A percentile compares a stretch with the other conserved stretches of the same genome.
Evolutionary conservation across 164 flowering plant genomes (phyloP).

Genomic region (Vitis labrusca): DNA sequence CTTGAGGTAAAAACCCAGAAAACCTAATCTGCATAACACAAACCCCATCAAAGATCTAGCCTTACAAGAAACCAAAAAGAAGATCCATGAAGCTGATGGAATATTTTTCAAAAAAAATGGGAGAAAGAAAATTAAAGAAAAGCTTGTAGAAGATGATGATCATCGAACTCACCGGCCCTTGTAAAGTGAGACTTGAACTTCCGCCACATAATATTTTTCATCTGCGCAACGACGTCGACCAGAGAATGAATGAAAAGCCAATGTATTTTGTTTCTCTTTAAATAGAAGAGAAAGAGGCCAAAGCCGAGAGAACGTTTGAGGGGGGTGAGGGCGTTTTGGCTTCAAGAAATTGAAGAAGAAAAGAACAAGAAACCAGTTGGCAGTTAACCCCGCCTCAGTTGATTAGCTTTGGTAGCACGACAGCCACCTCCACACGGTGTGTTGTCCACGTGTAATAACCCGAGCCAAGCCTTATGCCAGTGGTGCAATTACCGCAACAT

Average conservation of each 20-base stretch:
- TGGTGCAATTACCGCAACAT: too few relatives aligned
- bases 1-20: too few relatives aligned
- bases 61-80: background rate
- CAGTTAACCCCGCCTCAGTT: constrained; percentile 6
- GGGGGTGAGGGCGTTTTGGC: background rate
- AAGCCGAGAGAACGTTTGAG: too few relatives aligned
- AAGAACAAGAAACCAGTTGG: constrained; percentile 7
- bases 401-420: constrained; percentile 20
- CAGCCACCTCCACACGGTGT: constrained; percentile 20
- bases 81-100: background rate
- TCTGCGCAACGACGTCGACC: background rate
- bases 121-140: background rate
- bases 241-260: background rate
- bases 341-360: background rate
- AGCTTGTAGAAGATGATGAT: background rate
- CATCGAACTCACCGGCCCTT: constrained; percentile 23
- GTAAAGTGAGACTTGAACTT: constrained; percentile 16
- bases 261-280: background rate
- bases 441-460: constrained; percentile 16
- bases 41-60: background rate
- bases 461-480: background rate
- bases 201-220: constrained; percentile 13
- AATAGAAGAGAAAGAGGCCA: background rate
- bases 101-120: background rate
- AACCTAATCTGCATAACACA: background rate